Evolutionary conservation across 1,284 basidiomycete genomes (phyloP), one percentile per base, ranked within the genome.

Genomic region (Porodaedalea pini): DNA sequence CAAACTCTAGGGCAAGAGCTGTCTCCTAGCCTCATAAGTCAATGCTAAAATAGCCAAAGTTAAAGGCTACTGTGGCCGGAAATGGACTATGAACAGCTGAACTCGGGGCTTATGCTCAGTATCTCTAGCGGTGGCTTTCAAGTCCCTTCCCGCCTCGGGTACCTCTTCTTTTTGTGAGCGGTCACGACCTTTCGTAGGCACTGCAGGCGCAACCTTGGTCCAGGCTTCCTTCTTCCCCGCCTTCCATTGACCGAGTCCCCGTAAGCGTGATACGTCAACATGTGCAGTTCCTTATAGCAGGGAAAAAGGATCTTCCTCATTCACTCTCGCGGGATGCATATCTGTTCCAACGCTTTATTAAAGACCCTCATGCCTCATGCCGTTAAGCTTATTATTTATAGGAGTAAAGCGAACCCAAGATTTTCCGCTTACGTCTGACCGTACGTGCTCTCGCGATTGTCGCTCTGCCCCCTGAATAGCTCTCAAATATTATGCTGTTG

Each of bases 311-410:
- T 15, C 1, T 31, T 2, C 7, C 15, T 25, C 32, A 11, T 17
- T n/a, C 27, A 47, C 45, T 19, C n/a, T 47, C 45, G 45, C 45
- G 45, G 45, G 45, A 47, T 27, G 45, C 23, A 15, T 47, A 47
- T 29, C 25, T 29, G 13, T 29, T 31, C 15, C 13, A 15, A n/a
- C 45, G 31, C 5, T 17, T 1, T n/a, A 17, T 31, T 47, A 17
- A 13, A 27, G 25, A 27, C 45, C 25, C 45, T 31, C 15, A 31
- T 47, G 29, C 15, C 45, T 31, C 25, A n/a, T 47, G 45, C n/a
- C 27, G 17, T 44, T 29, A 34, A 6, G 15, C n/a, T 31, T 15
- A 31, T 27, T 47, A 47, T 47, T 31, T 15, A 25, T 47, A 29
- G 25, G n/a, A n/a, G n/a, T n/a, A n/a, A 15, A 31, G 23, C 3